Evolutionary conservation across 805 yeast genomes (phyloP).

Genomic region (Hanseniaspora jakobsenii): DNA sequence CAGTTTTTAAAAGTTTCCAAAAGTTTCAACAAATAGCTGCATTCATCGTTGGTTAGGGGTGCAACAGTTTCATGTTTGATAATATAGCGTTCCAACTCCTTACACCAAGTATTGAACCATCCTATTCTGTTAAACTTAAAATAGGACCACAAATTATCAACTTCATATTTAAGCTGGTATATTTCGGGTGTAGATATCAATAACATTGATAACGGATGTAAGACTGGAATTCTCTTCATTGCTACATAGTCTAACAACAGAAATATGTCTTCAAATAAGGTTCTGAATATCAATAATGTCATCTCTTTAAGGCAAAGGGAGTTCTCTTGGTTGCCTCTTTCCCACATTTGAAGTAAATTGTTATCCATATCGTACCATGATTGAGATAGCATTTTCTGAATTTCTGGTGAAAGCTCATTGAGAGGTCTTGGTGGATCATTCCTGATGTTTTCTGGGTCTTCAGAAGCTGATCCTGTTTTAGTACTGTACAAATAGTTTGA

Average conservation of each 20-base stretch:
- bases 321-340: slow-evolving; percentile 38
- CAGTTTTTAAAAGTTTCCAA: slow-evolving; percentile 80
- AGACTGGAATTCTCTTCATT: slow-evolving; percentile 58
- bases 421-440: slow-evolving; percentile 13
- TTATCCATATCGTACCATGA: slow-evolving; percentile 87
- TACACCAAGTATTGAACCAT: slow-evolving; percentile 71
- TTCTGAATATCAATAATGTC: slow-evolving; percentile 64
- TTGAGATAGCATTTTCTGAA: slow-evolving; percentile 35
- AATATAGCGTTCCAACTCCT: slow-evolving; percentile 27
- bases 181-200: slow-evolving; percentile 61
- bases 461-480: slow-evolving; percentile 19
- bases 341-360: slow-evolving; percentile 66
- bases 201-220: slow-evolving; percentile 74
- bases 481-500: slow-evolving; percentile 15
- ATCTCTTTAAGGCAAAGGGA: slow-evolving; percentile 41
- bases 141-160: slow-evolving; percentile 34
- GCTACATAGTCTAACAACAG: slow-evolving; percentile 87
- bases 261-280: slow-evolving; percentile 85
- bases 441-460: slow-evolving; percentile 13
- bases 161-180: slow-evolving; percentile 49
- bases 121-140: slow-evolving; percentile 63
- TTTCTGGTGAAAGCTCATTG: slow-evolving; percentile 6
- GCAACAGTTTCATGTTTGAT: slow-evolving; percentile 10
- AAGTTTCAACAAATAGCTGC: slow-evolving; percentile 48
- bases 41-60: slow-evolving; percentile 32